Evolutionary conservation across 2,329 filamentous ascomycete species (phyloP).

Genomic region (Geosmithia morbida): DNA sequence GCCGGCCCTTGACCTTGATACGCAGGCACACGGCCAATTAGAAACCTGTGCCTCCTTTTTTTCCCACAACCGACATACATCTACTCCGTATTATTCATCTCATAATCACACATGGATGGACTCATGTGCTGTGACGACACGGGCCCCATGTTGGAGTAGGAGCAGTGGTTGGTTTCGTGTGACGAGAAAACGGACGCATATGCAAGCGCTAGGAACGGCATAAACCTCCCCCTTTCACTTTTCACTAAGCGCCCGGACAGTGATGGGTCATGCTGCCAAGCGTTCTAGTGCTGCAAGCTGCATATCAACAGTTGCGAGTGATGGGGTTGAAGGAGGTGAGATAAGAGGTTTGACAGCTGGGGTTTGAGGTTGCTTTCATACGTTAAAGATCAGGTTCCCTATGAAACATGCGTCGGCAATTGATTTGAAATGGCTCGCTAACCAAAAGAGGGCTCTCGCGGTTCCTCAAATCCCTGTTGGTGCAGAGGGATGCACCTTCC

Average conservation of each 20-base stretch:
- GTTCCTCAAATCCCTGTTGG: background rate
- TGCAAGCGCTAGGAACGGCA: background rate
- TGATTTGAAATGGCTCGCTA: background rate
- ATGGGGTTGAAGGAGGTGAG: background rate
- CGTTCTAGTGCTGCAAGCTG: background rate
- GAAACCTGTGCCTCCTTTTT: background rate
- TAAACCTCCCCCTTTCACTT: background rate
- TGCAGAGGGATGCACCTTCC: background rate
- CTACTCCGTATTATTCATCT: no score
- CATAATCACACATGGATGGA: background rate
- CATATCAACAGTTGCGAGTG: background rate
- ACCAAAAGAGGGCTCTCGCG: background rate
- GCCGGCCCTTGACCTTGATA: constrained; percentile 9
- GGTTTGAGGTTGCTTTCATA: no score
- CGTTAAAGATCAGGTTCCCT: no score
- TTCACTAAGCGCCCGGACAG: background rate
- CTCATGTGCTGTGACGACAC: background rate
- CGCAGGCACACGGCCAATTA: constrained; percentile 13
- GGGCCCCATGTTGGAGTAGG: background rate
- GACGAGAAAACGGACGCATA: background rate
- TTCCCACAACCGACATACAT: background rate
- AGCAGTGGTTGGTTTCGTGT: background rate
- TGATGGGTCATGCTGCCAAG: background rate
- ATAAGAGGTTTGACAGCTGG: no score
- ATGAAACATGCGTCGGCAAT: background rate